Evolutionary conservation across 495 filamentous ascomycete species (phyloP), one percentile per base, ranked within the genome.

Genomic region (Evernia prunastri): DNA sequence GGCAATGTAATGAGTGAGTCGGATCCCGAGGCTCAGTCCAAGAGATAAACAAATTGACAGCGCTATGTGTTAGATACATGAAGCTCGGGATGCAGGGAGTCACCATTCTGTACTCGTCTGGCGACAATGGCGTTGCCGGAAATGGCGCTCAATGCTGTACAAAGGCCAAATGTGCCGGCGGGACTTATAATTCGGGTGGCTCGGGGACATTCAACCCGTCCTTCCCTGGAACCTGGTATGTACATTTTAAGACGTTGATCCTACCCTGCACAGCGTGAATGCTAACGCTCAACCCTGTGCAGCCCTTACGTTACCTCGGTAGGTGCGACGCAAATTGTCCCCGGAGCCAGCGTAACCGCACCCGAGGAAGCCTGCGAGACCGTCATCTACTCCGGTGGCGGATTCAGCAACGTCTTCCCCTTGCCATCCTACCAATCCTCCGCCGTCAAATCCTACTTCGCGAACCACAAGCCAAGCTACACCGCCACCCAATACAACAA

Each of bases 381-480:
- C 36, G 68, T 81, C 60, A 79, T 83, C 72, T 73, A 73, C 25
- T 84, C 81, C 11, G 86, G 86, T 31, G 86, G 87, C 39, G 87
- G 86, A 12, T 89, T 90, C 74, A 85, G 81, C 66, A 89, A 90
- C 69, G 76, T 88, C 70, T 91, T 86, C 74, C 68, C 75, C 31
- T 71, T 78, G 15, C 86, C 87, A 0, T 57, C 64, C 15, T 91
- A 84, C 69, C 87, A 91, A 69, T 47, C 76, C 13, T 35, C 68
- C 2, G 80, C 80, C 1, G 82, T 91, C 3, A 68, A 71, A 0
- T 66, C 70, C 58, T 87, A 80, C 72, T 75, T 87, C 58, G 62
- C 63, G 12, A 75, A 74, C 59, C 74, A 82, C 33, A 75, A 80
- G 6, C 78, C 77, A 0, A 67, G 65, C 0, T 83, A 83, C 68